phyloP scores from a whole-genome alignment of 192 early-diverging fungal genomes.

The Backusella liffmaniae region DNA sequence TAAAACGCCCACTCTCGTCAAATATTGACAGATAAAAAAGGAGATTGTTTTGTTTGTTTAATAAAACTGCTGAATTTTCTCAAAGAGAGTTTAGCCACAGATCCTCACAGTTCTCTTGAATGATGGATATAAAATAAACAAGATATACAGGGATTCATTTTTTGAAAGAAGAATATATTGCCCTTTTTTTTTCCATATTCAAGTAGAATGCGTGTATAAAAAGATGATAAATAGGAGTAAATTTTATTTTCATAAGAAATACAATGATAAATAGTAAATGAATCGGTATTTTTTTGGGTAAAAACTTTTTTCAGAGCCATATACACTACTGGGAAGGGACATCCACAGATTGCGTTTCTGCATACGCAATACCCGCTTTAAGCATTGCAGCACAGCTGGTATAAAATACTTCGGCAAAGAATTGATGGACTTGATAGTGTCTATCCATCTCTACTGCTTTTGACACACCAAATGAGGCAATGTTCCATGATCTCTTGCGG shows the following conservation, averaged over 20 bases:
- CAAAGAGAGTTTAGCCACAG: too few species aligned
- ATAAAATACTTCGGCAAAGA: constrained; percentile 46
- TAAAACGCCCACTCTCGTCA: background rate
- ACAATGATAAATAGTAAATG: too few species aligned
- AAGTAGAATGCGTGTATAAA: too few species aligned
- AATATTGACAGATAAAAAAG: background rate
- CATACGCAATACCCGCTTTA: constrained; percentile 51
- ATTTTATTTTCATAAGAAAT: too few species aligned
- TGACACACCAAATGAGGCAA: constrained; percentile 44
- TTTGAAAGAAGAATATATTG: too few species aligned
- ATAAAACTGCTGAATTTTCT: background rate
- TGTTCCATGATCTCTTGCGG: constrained; percentile 49
- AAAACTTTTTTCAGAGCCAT: too few species aligned
- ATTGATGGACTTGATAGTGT: constrained; percentile 52
- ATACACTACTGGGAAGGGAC: background rate
- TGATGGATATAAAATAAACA: too few species aligned
- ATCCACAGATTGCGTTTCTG: constrained; percentile 30
- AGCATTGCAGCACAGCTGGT: constrained; percentile 44
- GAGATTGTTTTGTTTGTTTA: background rate
- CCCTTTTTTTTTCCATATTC: background rate
- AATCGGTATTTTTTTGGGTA: too few species aligned
- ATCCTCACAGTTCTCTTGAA: too few species aligned
- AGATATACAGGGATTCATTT: too few species aligned
- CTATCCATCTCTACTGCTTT: constrained; percentile 53
- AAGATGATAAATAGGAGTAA: too few species aligned